These are phyloP conservation scores for Nitzschia palea DNA, from an alignment of 108 stramenopile species.

Conservation along the genomic window DNA sequence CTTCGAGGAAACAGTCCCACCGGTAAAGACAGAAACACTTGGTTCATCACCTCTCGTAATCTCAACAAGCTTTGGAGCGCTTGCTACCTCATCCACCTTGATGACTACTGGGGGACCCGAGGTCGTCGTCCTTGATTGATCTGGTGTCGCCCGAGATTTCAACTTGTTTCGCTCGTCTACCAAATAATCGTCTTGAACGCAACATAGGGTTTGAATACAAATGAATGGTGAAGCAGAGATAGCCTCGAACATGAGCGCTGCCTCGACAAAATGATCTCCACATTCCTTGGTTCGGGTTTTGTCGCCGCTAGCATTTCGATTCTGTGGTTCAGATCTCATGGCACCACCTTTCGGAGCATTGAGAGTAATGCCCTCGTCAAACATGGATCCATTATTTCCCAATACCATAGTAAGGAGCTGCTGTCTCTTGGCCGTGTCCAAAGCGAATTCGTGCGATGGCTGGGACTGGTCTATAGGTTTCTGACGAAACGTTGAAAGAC, in stretches of 20 bases:
- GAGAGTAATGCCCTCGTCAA: not conserved
- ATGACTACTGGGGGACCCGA: not conserved
- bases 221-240: not conserved
- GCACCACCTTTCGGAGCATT: not conserved
- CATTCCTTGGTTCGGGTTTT: not conserved
- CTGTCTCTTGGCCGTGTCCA: not conserved
- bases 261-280: slow-evolving; percentile 1
- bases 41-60: not conserved
- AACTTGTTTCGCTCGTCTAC: not conserved
- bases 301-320: not conserved
- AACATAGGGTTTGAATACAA: slow-evolving; percentile 2
- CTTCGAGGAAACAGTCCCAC: not conserved
- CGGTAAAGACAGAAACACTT: slow-evolving; percentile 3
- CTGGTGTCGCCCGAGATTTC: not conserved
- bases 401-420: not conserved
- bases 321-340: not conserved
- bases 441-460: not conserved
- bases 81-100: not conserved
- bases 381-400: slow-evolving; percentile 2
- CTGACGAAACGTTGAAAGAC: not conserved
- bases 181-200: slow-evolving; percentile 4
- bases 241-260: not conserved
- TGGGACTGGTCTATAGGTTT: not conserved
- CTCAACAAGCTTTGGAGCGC: too few species aligned
- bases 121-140: not conserved